A percentile compares a stretch with the other conserved stretches of the same genome.
phyloP scores from a whole-genome alignment of 352 stramenopile genomes.

The Globisporangium nodosum region DNA sequence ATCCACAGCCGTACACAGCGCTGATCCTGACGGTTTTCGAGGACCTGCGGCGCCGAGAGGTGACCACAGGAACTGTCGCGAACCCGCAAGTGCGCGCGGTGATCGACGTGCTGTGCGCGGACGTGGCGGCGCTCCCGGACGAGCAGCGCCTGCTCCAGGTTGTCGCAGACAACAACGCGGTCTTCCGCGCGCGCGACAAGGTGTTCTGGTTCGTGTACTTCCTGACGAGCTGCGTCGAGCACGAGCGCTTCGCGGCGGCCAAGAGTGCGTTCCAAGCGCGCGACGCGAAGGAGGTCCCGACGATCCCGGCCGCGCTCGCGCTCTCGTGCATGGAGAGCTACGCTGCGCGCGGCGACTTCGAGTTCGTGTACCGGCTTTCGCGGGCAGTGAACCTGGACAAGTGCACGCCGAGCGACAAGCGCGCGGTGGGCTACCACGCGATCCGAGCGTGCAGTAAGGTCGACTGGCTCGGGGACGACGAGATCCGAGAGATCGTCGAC shows the following conservation, averaged over 20 bases:
- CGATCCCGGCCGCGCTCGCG: conserved; percentile 6
- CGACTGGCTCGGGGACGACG: conserved; percentile 10
- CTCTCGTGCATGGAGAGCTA: conserved; percentile 5
- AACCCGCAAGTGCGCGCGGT: conserved; percentile 6
- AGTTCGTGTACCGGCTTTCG: conserved; percentile 5
- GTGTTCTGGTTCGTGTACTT: conserved; percentile 10
- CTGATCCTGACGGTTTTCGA: conserved; percentile 8
- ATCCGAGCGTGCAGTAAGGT: conserved; percentile 6
- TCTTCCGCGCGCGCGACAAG: conserved; percentile 3
- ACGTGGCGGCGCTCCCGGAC: not conserved
- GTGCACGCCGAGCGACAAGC: not conserved
- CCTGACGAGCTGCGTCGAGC: conserved; percentile 2
- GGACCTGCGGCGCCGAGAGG: conserved; percentile 3
- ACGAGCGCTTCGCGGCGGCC: conserved; percentile 7
- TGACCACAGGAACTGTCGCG: not conserved
- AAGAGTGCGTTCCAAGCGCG: conserved; percentile 6
- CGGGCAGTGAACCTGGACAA: conserved; percentile 2
- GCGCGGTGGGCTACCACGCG: not conserved
- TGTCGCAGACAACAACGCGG: not conserved
- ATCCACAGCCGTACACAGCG: not conserved
- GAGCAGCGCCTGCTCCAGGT: conserved; percentile 3
- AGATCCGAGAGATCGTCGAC: conserved; percentile 1
- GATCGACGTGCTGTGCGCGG: conserved; percentile 10
- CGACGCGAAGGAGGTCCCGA: conserved; percentile 1
- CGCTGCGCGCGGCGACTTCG: conserved; percentile 1